These are phyloP conservation scores for Rhododendron henanense DNA, from an alignment of 148 eudicot genomes.

Conservation along the genomic window DNA sequence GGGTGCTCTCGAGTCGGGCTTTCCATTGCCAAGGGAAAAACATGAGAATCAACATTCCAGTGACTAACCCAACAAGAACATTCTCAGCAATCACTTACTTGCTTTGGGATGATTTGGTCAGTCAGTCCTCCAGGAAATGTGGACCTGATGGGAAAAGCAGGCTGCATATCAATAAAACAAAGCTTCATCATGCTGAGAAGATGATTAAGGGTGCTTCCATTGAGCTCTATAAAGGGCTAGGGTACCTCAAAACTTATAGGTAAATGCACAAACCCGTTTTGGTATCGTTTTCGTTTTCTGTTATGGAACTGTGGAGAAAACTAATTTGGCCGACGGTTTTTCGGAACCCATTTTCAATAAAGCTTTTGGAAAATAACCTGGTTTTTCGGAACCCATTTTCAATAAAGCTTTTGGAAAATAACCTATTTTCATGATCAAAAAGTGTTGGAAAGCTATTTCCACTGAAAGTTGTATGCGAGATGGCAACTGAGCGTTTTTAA, in stretches of 20 bases:
- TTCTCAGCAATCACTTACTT: slow-evolving; percentile 76
- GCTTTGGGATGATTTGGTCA: slow-evolving; percentile 68
- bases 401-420: too few species aligned
- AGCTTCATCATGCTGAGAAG: slow-evolving; percentile 85
- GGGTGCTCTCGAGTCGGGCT: slow-evolving; percentile 40
- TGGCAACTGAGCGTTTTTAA: not conserved
- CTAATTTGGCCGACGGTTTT: not conserved
- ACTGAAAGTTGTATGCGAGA: not conserved
- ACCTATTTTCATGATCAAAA: not conserved
- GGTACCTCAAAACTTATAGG: slow-evolving; percentile 92
- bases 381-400: not conserved
- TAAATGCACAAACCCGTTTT: not conserved
- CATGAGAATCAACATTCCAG: slow-evolving; percentile 69
- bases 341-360: not conserved
- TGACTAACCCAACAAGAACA: slow-evolving; percentile 74
- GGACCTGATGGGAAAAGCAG: slow-evolving; percentile 40
- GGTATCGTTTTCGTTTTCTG: not conserved
- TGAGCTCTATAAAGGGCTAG: slow-evolving; percentile 82
- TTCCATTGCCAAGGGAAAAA: slow-evolving; percentile 63
- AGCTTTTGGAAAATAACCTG: too few species aligned
- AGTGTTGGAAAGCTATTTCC: not conserved
- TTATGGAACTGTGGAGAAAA: not conserved
- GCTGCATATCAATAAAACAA: slow-evolving; percentile 65
- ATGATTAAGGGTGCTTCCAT: slow-evolving; percentile 57
- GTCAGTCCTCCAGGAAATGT: slow-evolving; percentile 62